Base-by-base conservation (phyloP, 1,284 basidiomycete species). In the Trichosporon coremiiforme region DNA sequence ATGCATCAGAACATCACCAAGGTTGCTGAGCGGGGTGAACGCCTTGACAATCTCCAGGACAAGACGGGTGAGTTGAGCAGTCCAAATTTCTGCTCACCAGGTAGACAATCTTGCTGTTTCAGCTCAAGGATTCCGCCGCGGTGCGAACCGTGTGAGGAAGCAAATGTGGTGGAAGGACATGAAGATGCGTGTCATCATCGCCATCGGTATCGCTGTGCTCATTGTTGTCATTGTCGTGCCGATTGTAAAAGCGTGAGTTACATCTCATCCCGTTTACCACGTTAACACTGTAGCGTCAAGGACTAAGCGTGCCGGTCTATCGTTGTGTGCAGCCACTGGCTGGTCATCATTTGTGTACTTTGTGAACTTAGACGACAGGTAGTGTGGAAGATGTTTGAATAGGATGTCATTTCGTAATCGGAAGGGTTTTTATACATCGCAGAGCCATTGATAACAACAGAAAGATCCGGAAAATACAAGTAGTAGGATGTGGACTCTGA, bases 41-140 rank as follows among this genome's bases (percentile, higher is more conserved):
- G 94, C 75, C 86, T 99, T 73, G 95, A 98, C 82, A 91, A 91
- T 68, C 86, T 98, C 75, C 96, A 98, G 85, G 95, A 98, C 86
- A 98, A 98, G 88, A 98, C 96, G 66, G 95, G 95, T 95, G 78
- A 78, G 91, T 87, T 9, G 41, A 29, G 53, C 68, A 50, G n/a
- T 53, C 12, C 38, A 10, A 36, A 35, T 5, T 17, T 29, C 12
- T 12, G 20, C 20, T 35, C 25, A 55, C 53, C 22, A 50, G 47
- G 9, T 36, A 96, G 96, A 99, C 85, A 98, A 92, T 81, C 89
- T 99, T 70, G 95, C 96, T 35, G 93, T 98, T 47, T 98, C 95
- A n/a, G 97, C 96, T 12, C 97, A 99, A 86, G 95, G 95, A 35
- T 99, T 99, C 90, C 90, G 95, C 73, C 89, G 94, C 76, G 95